Conservation (phyloP, 306 rosid genomes). For the Canavalia ensiformis region DNA sequence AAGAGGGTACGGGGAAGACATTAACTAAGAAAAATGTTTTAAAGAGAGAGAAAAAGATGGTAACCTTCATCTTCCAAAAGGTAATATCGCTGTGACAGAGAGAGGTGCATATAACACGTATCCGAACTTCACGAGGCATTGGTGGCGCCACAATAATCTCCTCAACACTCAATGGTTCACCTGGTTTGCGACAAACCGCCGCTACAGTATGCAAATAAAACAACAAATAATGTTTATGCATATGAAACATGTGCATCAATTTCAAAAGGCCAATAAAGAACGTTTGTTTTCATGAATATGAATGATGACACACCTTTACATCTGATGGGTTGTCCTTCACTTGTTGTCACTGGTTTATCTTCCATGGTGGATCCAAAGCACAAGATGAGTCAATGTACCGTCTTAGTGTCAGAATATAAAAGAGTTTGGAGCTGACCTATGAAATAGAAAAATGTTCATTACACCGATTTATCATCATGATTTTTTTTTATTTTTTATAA, state of each 20-base stretch:
- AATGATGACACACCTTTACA: constrained; percentile 64
- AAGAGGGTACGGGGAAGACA: neutral
- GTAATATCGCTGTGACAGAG: constrained; percentile 81
- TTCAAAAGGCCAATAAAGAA: neutral
- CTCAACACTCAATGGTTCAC: constrained; percentile 72
- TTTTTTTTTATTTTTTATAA: too few relatives aligned
- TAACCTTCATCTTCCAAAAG: constrained; percentile 84
- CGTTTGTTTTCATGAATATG: neutral
- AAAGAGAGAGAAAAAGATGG: neutral
- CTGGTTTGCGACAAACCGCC: constrained; percentile 71
- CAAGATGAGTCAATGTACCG: neutral
- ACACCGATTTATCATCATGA: too few relatives aligned
- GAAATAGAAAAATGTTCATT: neutral
- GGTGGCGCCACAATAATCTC: constrained; percentile 86
- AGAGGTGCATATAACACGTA: constrained; percentile 77
- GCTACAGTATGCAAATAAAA: constrained; percentile 54
- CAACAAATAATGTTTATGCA: neutral
- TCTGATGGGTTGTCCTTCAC: constrained; percentile 66
- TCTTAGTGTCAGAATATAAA: neutral
- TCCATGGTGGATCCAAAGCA: constrained; percentile 56
- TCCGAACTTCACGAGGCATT: constrained; percentile 73
- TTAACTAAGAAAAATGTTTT: neutral
- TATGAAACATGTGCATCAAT: neutral
- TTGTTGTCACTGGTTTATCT: constrained; percentile 38
- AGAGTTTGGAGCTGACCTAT: neutral